Conservation (phyloP, 2,329 filamentous ascomycete species). For the Exophiala bonariae region DNA sequence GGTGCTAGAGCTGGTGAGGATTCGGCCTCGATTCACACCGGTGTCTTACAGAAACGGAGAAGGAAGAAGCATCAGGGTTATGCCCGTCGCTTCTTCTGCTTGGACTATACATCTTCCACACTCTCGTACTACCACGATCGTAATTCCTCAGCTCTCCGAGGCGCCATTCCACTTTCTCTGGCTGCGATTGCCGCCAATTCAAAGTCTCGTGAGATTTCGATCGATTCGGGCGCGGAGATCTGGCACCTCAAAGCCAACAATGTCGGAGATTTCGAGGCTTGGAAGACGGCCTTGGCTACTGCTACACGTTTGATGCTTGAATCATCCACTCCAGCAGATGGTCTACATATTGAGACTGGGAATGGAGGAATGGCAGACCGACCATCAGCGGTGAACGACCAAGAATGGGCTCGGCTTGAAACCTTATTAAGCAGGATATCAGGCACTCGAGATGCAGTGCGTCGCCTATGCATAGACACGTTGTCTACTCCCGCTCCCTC, state of each 20-base stretch:
- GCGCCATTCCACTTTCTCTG: conserved; percentile 86
- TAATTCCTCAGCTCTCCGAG: conserved; percentile 86
- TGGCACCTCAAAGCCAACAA: conserved; percentile 90
- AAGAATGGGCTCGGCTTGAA: conserved; percentile 86
- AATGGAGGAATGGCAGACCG: conserved; percentile 23
- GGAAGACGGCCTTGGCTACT: conserved; percentile 81
- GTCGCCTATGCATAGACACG: conserved; percentile 83
- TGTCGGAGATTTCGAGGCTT: conserved; percentile 80
- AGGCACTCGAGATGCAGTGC: conserved; percentile 83
- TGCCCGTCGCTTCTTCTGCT: conserved; percentile 89
- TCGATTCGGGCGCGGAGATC: conserved; percentile 94
- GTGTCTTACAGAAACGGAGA: conserved; percentile 82
- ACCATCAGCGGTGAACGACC: conserved; percentile 61
- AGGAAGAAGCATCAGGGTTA: conserved; percentile 93
- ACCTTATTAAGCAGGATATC: conserved; percentile 80
- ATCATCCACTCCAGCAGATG: conserved; percentile 32
- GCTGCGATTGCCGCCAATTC: conserved; percentile 90
- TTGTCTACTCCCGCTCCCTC: conserved; percentile 35
- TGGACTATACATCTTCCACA: conserved; percentile 92
- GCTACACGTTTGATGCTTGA: conserved; percentile 61
- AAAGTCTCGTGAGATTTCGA: conserved; percentile 84
- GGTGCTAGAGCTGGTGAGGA: conserved; percentile 10
- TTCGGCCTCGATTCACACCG: conserved; percentile 68
- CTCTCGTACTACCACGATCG: conserved; percentile 95
- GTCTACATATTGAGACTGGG: conserved; percentile 34